phyloP scores from a whole-genome alignment of 2,329 filamentous ascomycete species.

The Fusarium avenaceum region DNA sequence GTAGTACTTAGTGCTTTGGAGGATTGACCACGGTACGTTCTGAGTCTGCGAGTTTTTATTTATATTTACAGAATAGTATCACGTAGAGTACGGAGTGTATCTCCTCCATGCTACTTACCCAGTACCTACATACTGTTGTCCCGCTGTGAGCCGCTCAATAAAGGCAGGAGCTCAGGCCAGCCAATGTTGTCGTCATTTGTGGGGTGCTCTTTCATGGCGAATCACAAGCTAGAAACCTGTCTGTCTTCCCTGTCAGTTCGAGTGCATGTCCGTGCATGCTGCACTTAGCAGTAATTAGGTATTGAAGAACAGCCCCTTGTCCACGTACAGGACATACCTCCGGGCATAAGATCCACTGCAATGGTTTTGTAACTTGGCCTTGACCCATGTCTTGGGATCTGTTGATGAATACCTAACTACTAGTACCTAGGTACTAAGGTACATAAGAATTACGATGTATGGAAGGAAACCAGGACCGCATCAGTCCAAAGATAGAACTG shows the following conservation, averaged over 20 bases:
- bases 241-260: conserved; percentile 31
- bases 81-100: too few relatives aligned
- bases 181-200: conserved; percentile 42
- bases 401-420: not conserved
- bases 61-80: too few relatives aligned
- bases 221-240: conserved; percentile 30
- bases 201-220: conserved; percentile 20
- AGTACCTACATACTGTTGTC: not conserved
- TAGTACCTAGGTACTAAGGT: too few relatives aligned
- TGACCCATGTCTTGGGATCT: not conserved
- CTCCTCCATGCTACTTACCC: too few relatives aligned
- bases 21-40: too few relatives aligned
- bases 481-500: not conserved
- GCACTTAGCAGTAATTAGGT: not conserved
- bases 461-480: not conserved
- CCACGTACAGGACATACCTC: conserved; percentile 24
- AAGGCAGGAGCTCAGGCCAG: conserved; percentile 24
- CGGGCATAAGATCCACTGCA: conserved; percentile 20
- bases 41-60: too few relatives aligned
- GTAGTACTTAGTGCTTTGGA: too few relatives aligned
- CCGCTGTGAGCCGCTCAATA: conserved; percentile 33
- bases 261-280: conserved; percentile 38
- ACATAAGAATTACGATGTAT: conserved; percentile 6
- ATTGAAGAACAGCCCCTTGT: conserved; percentile 1
- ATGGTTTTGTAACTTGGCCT: not conserved